These are phyloP conservation scores for Sclerotiophoma versabilis DNA, from an alignment of 2,329 filamentous ascomycete species.

Conservation along the genomic window DNA sequence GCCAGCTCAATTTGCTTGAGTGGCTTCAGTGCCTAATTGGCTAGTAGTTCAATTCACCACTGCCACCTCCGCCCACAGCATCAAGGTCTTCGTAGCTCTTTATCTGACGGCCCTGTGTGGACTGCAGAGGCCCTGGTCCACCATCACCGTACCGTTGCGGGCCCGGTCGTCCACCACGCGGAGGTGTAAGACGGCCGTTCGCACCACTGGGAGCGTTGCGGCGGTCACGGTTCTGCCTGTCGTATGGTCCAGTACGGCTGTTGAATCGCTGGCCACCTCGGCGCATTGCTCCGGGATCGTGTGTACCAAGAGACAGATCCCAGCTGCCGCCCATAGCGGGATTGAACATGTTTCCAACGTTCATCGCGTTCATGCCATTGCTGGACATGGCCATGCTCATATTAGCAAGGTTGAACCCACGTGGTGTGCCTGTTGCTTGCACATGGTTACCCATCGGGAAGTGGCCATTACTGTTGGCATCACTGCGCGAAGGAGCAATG, in stretches of 20 bases:
- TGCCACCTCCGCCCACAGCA: slow-evolving; percentile 68
- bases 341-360: slow-evolving; percentile 58
- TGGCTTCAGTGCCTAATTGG: not conserved
- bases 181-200: slow-evolving; percentile 56
- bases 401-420: slow-evolving; percentile 86
- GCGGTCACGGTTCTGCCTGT: slow-evolving; percentile 48
- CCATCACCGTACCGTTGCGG: slow-evolving; percentile 78
- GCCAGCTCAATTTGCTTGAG: not conserved
- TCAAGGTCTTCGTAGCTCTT: slow-evolving; percentile 99
- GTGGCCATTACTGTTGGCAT: slow-evolving; percentile 94
- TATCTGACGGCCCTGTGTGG: slow-evolving; percentile 87
- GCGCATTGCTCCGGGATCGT: slow-evolving; percentile 54
- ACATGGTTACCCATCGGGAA: slow-evolving; percentile 84
- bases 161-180: slow-evolving; percentile 55
- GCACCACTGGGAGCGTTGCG: slow-evolving; percentile 58
- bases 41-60: slow-evolving; percentile 89
- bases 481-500: slow-evolving; percentile 89
- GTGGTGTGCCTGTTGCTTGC: slow-evolving; percentile 78
- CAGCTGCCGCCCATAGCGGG: slow-evolving; percentile 58
- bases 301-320: slow-evolving; percentile 58
- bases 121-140: slow-evolving; percentile 83
- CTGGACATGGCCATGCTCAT: slow-evolving; percentile 68
- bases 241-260: slow-evolving; percentile 51
- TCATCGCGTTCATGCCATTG: slow-evolving; percentile 53
- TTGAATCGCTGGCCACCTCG: slow-evolving; percentile 50